phyloP scores from a whole-genome alignment of 129 eudicot species.

The Mikania micrantha region DNA sequence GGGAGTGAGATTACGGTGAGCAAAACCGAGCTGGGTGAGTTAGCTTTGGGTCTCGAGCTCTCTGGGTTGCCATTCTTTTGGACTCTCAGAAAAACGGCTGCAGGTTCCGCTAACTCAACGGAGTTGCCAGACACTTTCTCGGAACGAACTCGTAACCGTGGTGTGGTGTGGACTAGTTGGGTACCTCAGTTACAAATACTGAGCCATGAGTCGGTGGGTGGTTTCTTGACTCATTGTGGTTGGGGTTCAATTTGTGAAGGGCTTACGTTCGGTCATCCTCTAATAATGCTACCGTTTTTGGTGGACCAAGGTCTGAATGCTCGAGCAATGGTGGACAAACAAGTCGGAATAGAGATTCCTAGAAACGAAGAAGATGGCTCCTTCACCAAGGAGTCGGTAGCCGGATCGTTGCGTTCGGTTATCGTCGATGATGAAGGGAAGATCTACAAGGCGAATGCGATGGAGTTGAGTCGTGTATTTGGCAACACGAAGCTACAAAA shows the following conservation, averaged over 20 bases:
- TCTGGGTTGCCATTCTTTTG: constrained; percentile 52
- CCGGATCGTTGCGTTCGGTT: constrained; percentile 13
- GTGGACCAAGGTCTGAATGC: constrained; percentile 36
- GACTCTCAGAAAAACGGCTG: constrained; percentile 32
- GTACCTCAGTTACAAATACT: constrained; percentile 42
- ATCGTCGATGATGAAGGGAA: constrained; percentile 28
- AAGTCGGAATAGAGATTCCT: constrained; percentile 21
- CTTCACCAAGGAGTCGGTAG: constrained; percentile 31
- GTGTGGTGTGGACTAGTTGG: constrained; percentile 43
- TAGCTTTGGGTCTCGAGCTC: constrained; percentile 47
- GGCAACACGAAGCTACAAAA: constrained; percentile 5
- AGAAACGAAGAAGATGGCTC: constrained; percentile 30
- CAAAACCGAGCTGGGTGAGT: constrained; percentile 23
- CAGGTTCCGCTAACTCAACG: not conserved
- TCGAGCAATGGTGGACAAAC: constrained; percentile 13
- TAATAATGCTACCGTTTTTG: constrained; percentile 28
- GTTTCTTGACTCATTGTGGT: constrained; percentile 41
- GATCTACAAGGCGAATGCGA: constrained; percentile 23
- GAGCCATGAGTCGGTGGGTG: constrained; percentile 38
- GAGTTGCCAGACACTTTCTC: constrained; percentile 33
- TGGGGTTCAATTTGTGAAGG: constrained; percentile 37
- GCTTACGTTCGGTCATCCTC: constrained; percentile 22
- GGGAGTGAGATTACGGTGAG: constrained; percentile 39
- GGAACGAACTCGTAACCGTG: constrained; percentile 18
- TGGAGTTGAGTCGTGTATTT: constrained; percentile 7